A percentile compares a stretch with the other conserved stretches of the same genome.
phyloP scores from a whole-genome alignment of 1,139 yeast species.

The Kodamaea derodonti region DNA sequence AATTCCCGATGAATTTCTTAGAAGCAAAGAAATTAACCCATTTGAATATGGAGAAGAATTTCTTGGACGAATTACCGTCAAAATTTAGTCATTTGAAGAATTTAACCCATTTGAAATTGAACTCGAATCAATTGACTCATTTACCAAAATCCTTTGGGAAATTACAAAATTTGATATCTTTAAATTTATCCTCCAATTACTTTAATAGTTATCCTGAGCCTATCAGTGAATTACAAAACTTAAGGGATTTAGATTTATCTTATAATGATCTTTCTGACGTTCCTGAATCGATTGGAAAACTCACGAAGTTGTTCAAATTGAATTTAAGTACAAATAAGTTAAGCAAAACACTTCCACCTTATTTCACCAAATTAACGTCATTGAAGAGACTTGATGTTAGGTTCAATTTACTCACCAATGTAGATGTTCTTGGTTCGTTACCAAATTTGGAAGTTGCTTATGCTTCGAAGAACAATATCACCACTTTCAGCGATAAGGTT shows the following conservation, averaged over 20 bases:
- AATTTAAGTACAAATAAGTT: constrained; percentile 74
- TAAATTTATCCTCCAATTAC: constrained; percentile 81
- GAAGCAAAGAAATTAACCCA: constrained; percentile 67
- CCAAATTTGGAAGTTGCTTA: constrained; percentile 69
- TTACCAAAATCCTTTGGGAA: constrained; percentile 64
- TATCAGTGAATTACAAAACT: constrained; percentile 55
- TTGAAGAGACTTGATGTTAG: constrained; percentile 75
- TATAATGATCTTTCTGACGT: constrained; percentile 66
- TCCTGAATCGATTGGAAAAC: constrained; percentile 60
- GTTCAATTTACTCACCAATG: constrained; percentile 63
- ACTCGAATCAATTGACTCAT: constrained; percentile 65
- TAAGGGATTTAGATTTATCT: constrained; percentile 73
- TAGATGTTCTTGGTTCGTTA: constrained; percentile 60
- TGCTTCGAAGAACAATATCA: constrained; percentile 74
- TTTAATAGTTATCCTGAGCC: constrained; percentile 67
- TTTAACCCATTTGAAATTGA: constrained; percentile 56
- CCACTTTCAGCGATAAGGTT: constrained; percentile 63
- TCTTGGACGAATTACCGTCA: constrained; percentile 59
- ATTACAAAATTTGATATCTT: constrained; percentile 50
- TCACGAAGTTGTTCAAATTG: constrained; percentile 60
- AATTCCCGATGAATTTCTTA: constrained; percentile 69
- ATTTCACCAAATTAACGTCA: constrained; percentile 49
- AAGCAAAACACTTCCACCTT: constrained; percentile 51
- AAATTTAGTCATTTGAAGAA: constrained; percentile 51
- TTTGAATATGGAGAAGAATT: constrained; percentile 76